phyloP scores from a whole-genome alignment of 2,329 filamentous ascomycete genomes.

The Penicillium sp. region DNA sequence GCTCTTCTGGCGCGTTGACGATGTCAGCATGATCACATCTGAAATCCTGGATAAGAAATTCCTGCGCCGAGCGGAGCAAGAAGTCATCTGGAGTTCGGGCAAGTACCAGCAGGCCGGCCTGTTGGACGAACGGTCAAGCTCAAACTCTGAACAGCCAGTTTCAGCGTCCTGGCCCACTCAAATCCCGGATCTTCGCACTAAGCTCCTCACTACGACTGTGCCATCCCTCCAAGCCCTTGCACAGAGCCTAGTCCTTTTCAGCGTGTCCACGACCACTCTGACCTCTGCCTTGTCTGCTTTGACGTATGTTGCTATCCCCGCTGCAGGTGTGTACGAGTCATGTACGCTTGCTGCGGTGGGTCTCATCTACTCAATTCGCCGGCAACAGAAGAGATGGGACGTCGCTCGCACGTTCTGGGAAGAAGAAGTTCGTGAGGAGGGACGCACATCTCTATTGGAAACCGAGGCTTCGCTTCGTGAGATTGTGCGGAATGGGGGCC shows the following conservation, averaged over 20 bases:
- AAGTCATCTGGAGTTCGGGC: constrained; percentile 80
- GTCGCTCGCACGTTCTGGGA: constrained; percentile 55
- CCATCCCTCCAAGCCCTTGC: constrained; percentile 71
- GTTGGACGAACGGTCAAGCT: constrained; percentile 29
- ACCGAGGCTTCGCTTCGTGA: constrained; percentile 54
- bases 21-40: constrained; percentile 78
- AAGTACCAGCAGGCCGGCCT: constrained; percentile 68
- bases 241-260: constrained; percentile 73
- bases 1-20: constrained; percentile 90
- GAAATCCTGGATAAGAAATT: constrained; percentile 78
- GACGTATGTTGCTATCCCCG: constrained; percentile 56
- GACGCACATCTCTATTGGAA: constrained; percentile 54
- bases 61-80: constrained; percentile 74
- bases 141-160: constrained; percentile 7
- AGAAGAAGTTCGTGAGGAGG: constrained; percentile 57
- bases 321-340: constrained; percentile 58
- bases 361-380: constrained; percentile 57
- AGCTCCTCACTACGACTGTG: constrained; percentile 66
- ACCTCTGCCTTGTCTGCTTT: constrained; percentile 58
- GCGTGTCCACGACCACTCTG: constrained; percentile 69
- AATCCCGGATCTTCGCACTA: constrained; percentile 70
- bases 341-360: constrained; percentile 62
- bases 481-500: constrained; percentile 49
- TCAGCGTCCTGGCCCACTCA: constrained; percentile 67
- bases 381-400: constrained; percentile 63